Percentiles rank a stretch among this genome's conserved stretches.
These are phyloP conservation scores for Tuber umbilicatum DNA, from an alignment of 495 filamentous ascomycete species.

Conservation along the genomic window DNA sequence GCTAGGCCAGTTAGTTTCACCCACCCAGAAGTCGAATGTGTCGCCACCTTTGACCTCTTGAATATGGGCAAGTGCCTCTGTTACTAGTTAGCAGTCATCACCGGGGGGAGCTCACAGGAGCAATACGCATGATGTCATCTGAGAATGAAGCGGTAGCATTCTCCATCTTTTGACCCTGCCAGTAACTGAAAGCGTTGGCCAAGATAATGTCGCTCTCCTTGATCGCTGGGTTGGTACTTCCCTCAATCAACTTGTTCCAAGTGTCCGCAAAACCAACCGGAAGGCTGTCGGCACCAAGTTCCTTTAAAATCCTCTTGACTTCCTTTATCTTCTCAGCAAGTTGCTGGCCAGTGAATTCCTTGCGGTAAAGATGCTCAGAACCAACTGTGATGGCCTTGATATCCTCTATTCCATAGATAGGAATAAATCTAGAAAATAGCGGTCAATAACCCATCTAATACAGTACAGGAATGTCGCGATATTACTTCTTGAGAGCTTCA, in stretches of 20 bases:
- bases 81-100: conserved; percentile 10
- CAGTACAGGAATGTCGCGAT: conserved; percentile 21
- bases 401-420: conserved; percentile 50
- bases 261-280: conserved; percentile 68
- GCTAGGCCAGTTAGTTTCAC: conserved; percentile 60
- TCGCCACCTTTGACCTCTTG: conserved; percentile 54
- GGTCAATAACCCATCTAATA: background rate
- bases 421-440: conserved; percentile 37
- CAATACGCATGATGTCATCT: conserved; percentile 57
- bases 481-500: conserved; percentile 51
- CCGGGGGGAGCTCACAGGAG: background rate
- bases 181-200: conserved; percentile 78
- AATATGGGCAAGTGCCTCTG: conserved; percentile 60
- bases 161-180: conserved; percentile 60
- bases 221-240: conserved; percentile 63
- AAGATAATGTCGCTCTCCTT: conserved; percentile 59
- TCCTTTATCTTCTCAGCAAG: conserved; percentile 60
- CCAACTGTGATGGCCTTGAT: conserved; percentile 73
- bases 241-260: conserved; percentile 76
- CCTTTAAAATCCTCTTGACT: conserved; percentile 51
- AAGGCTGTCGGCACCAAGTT: conserved; percentile 43
- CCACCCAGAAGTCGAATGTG: conserved; percentile 62
- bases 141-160: conserved; percentile 66
- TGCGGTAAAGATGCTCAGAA: conserved; percentile 69
- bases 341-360: conserved; percentile 58